phyloP scores from a whole-genome alignment of 306 rosid genomes.

The Adenanthera pavonina region DNA sequence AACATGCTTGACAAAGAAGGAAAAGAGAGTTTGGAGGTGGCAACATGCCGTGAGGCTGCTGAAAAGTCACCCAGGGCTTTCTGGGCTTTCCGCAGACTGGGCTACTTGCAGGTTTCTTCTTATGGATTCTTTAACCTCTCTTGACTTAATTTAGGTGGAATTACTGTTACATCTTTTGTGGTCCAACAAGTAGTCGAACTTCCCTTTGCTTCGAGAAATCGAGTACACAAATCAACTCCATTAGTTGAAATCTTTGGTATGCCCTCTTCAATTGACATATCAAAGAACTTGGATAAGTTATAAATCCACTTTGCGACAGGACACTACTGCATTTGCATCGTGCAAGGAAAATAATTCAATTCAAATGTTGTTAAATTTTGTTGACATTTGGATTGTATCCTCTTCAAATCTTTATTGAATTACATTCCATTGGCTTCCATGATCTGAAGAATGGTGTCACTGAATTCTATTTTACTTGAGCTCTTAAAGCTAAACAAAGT shows the following conservation, averaged over 20 bases:
- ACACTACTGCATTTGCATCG: constrained; percentile 8
- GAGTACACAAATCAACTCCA: not conserved
- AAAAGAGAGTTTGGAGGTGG: constrained; percentile 68
- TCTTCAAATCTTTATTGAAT: constrained; percentile 10
- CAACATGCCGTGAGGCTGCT: constrained; percentile 79
- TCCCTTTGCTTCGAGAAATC: not conserved
- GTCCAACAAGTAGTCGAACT: not conserved
- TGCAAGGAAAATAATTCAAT: constrained; percentile 6
- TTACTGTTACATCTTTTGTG: not conserved
- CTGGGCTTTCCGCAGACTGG: constrained; percentile 93
- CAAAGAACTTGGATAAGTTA: constrained; percentile 5
- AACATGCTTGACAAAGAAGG: constrained; percentile 74
- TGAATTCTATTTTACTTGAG: not conserved
- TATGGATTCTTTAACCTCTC: constrained; percentile 2
- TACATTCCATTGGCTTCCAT: not conserved
- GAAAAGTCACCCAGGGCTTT: constrained; percentile 79
- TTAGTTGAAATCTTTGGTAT: not conserved
- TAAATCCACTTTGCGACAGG: constrained; percentile 5
- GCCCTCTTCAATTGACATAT: not conserved
- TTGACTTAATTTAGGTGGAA: not conserved
- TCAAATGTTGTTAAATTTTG: constrained; percentile 9
- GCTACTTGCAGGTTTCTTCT: constrained; percentile 71
- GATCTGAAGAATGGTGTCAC: not conserved
- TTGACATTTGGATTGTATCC: constrained; percentile 10
- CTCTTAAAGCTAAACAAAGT: not conserved